Percentiles rank a stretch among this genome's conserved stretches.
Conservation (phyloP, 352 stramenopile genomes). For the Phytophthora crassamura region DNA sequence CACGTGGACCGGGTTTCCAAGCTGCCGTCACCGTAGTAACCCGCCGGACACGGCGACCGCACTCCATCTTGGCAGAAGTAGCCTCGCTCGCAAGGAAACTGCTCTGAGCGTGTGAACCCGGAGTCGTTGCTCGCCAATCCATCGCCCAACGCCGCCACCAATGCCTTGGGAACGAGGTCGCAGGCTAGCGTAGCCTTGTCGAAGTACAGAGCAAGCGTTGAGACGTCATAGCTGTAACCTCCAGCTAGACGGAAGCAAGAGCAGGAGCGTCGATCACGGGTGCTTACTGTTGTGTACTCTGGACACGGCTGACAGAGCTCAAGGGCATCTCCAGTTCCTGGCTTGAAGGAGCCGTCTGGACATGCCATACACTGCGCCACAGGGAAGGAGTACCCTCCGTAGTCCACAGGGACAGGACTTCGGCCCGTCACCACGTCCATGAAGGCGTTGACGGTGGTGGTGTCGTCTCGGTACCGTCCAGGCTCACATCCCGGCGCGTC, state of each 20-base stretch:
- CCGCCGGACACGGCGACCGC: conserved; percentile 61
- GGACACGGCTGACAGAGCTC: conserved; percentile 64
- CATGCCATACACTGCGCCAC: conserved; percentile 68
- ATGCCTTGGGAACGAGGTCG: conserved; percentile 30
- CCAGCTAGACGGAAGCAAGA: conserved; percentile 66
- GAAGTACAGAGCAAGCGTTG: conserved; percentile 49
- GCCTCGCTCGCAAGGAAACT: conserved; percentile 69
- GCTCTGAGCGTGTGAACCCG: conserved; percentile 47
- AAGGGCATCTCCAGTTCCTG: conserved; percentile 44
- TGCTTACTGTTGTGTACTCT: conserved; percentile 46
- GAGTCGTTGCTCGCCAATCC: conserved; percentile 26
- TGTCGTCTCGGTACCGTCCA: conserved; percentile 34
- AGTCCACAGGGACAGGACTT: conserved; percentile 61
- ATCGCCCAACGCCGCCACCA: conserved; percentile 19
- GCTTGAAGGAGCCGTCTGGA: conserved; percentile 79
- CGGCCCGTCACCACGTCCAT: conserved; percentile 50
- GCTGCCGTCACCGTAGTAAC: conserved; percentile 39
- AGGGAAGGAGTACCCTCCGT: conserved; percentile 61
- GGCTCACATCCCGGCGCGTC: conserved; percentile 30
- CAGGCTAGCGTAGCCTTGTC: conserved; percentile 30
- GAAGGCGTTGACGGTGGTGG: conserved; percentile 36
- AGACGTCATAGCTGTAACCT: conserved; percentile 42
- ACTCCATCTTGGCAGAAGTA: conserved; percentile 64
- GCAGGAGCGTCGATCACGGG: conserved; percentile 60
- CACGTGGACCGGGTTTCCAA: conserved; percentile 50